These are phyloP conservation scores for Chrysoporthe cubensis DNA, from an alignment of 2,329 filamentous ascomycete species.

Conservation along the genomic window DNA sequence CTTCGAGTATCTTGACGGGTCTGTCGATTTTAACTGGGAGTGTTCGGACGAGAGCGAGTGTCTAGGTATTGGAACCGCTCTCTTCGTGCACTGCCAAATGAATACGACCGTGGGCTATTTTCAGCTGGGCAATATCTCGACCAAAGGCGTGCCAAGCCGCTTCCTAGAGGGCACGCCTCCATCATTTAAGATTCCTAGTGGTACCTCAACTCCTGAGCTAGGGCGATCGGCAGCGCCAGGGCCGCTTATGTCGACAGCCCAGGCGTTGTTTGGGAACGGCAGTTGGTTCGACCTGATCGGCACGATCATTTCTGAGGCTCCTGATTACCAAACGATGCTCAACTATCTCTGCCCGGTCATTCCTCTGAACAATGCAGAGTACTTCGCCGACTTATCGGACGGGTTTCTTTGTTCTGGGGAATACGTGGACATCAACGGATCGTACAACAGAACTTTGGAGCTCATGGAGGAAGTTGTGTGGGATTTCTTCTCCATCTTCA, in stretches of 20 bases:
- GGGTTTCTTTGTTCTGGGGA: background rate
- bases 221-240: background rate
- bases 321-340: background rate
- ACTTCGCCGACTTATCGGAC: background rate
- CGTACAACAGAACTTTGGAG: accelerated
- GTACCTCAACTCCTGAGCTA: background rate
- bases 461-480: background rate
- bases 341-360: background rate
- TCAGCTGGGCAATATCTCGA: slow-evolving; percentile 9
- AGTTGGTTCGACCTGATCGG: slow-evolving; percentile 11
- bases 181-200: background rate
- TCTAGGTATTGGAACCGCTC: background rate
- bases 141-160: slow-evolving; percentile 8
- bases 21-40: background rate
- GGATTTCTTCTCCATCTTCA: slow-evolving; percentile 5
- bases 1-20: background rate
- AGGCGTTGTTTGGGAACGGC: slow-evolving; percentile 22
- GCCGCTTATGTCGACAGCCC: slow-evolving; percentile 14
- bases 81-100: slow-evolving; percentile 17
- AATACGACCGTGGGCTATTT: slow-evolving; percentile 15
- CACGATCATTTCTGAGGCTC: background rate
- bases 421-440: background rate
- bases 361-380: background rate
- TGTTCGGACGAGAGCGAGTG: background rate
- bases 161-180: slow-evolving; percentile 13